Percentiles rank a stretch among this genome's conserved stretches.
These are phyloP conservation scores for Eutrema yunnanense DNA, from an alignment of 345 rosid genomes.

Conservation along the genomic window DNA sequence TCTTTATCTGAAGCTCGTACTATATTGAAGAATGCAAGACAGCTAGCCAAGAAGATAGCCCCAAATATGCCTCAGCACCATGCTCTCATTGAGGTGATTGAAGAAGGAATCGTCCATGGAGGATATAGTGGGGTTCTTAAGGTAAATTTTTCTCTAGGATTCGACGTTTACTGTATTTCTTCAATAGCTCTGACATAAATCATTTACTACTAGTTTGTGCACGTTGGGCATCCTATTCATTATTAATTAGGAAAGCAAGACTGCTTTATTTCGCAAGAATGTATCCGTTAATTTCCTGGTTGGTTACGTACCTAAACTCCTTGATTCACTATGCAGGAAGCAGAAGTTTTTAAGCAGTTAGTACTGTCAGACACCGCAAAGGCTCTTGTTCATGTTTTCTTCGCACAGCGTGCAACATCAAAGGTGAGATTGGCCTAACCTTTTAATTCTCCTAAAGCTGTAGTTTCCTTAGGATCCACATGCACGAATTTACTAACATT, in stretches of 20 bases:
- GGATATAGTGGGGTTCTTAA: constrained; percentile 82
- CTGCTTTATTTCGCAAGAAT: background rate
- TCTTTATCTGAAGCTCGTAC: constrained; percentile 78
- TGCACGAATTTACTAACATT: background rate
- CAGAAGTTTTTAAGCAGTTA: constrained; percentile 64
- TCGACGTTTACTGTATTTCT: background rate
- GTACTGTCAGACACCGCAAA: constrained; percentile 68
- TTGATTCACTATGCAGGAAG: constrained; percentile 57
- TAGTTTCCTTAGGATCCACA: background rate
- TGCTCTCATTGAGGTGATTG: constrained; percentile 83
- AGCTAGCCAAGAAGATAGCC: constrained; percentile 70
- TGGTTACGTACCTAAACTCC: background rate
- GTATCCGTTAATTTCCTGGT: background rate
- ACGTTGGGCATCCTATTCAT: background rate
- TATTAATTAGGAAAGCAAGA: background rate
- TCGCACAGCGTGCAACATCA: constrained; percentile 80
- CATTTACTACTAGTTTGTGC: background rate
- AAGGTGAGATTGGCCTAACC: constrained; percentile 45
- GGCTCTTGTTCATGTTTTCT: constrained; percentile 84
- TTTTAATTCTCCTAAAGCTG: background rate
- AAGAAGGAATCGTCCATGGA: constrained; percentile 89
- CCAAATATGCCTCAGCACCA: constrained; percentile 89
- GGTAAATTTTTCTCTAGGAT: constrained; percentile 34
- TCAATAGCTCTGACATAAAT: background rate
- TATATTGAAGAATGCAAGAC: constrained; percentile 50